Evolutionary conservation across 371 early-diverging fungal genomes (phyloP), one percentile per base, ranked within the genome.

Genomic region (Mucor lusitanicus): DNA sequence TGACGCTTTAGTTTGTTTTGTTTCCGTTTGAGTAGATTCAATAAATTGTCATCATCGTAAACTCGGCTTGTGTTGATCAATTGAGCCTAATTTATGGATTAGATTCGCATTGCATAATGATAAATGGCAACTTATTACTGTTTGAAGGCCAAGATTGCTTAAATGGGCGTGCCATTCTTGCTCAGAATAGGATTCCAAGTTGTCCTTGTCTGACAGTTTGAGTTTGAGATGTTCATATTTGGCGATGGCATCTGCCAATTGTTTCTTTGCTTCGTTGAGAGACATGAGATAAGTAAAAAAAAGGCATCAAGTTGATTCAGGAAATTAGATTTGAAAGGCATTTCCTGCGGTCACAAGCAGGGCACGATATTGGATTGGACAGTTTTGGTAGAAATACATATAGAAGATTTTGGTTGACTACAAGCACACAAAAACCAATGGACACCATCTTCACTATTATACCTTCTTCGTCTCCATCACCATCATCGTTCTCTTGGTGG

Each of bases 141-240:
- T 30, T 44, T 72, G 60, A 37, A 59, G 61, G 8, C 73, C 73
- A 0, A 72, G 9, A 15, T 37, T 32, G 13, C 63, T 27, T 13
- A 72, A 48, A 28, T 59, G 62, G 3, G 37, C 23, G 5, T 59
- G 65, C 73, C 73, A 69, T 32, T 70, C 59, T 15, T 64, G 67
- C 12, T 74, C 64, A 13, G 67, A 58, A 23, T 55, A 64, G 2
- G 58, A 15, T 9, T 50, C 35, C 3, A 64, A 25, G 12, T 59
- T 30, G 4, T 23, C 44, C n/a, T 32, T 37, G 3, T 58, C 40
- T 1, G 61, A 17, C 7, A 73, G 28, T 25, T 63, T 59, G 35
- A 17, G 17, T 7, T 65, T 35, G 8, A 73, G 59, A 6, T 64
- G 59, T 5, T 74, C 70, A 50, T 70, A 60, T 1, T 58, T 4